These are phyloP conservation scores for Russula brevipes DNA, from an alignment of 768 basidiomycete species.

Conservation along the genomic window DNA sequence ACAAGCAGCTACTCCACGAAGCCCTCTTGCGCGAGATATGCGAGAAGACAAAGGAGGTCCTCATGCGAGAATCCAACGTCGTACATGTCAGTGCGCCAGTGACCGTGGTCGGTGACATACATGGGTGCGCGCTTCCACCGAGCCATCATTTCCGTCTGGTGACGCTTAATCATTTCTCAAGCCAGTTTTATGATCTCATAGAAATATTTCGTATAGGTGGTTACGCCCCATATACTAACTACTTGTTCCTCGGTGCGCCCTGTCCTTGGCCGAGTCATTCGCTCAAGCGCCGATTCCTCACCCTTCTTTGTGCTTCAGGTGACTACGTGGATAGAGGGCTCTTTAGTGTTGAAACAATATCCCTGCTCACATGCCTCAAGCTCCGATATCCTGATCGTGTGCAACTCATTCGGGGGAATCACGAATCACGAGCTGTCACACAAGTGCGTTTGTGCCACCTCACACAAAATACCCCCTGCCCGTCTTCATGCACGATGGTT, in stretches of 20 bases:
- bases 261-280: constrained; percentile 10
- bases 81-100: constrained; percentile 96
- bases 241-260: constrained; percentile 88
- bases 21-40: constrained; percentile 96
- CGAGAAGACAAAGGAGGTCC: constrained; percentile 98
- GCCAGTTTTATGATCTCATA: constrained; percentile 98
- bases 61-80: constrained; percentile 98
- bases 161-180: constrained; percentile 41
- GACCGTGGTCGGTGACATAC: constrained; percentile 98
- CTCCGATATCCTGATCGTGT: constrained; percentile 95
- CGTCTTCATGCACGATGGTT: neutral
- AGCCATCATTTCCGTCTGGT: constrained; percentile 27
- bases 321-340: constrained; percentile 98
- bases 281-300: neutral
- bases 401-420: constrained; percentile 95
- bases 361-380: constrained; percentile 93
- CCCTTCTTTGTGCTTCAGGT: constrained; percentile 43
- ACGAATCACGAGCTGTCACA: constrained; percentile 96
- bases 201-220: constrained; percentile 99
- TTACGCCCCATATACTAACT: constrained; percentile 94
- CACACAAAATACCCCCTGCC: neutral
- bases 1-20: constrained; percentile 93
- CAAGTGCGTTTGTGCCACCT: constrained; percentile 60
- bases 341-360: constrained; percentile 98
- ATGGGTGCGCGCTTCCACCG: constrained; percentile 64